Evolutionary conservation across 2,329 filamentous ascomycete genomes (phyloP), one percentile per base, ranked within the genome.

Genomic region (Aspergillus sp.): DNA sequence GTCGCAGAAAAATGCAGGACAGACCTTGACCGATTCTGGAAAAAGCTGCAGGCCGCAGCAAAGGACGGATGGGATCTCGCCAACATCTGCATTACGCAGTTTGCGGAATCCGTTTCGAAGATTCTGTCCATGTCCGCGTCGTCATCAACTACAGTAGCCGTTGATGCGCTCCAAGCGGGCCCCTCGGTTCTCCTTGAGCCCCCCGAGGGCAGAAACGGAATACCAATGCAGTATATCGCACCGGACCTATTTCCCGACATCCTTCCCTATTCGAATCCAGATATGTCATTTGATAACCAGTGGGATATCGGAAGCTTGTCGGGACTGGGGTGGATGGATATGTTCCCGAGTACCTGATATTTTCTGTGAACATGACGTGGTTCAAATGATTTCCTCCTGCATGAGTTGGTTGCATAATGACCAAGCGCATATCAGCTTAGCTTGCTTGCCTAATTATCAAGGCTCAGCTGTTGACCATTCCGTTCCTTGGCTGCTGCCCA

Each of bases 61-160:
- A 55, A 62, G 22, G 48, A 57, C 11, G 58, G 62, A 17, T 65
- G 63, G 63, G 63, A 65, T 50, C 54, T 65, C 20, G 60, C 60
- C n/a, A 59, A 62, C 7, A 62, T 62, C 30, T 65, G 63, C 52
- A 57, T 65, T 9, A 53, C 54, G 17, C 63, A 62, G 47, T 64
- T 62, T 39, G 62, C 55, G 13, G 58, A 56, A 18, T 53, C 63
- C 5, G 62, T 64, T 6, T 57, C 60, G 15, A 65, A 63, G 38
- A 51, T 60, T 15, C 50, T 60, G 8, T 30, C 39, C 32, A 42
- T 52, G 49, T 52, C 49, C 12, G n/a, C 39, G 22, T 34, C 49
- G 13, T 30, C 49, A 26, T 34, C 20, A 26, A 52, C 32, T 22
- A 15, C 26, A 30, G 26, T 30, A 2, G 9, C 26, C 26, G 26